phyloP scores from a whole-genome alignment of 176 grass and related monocot genomes.

The Carex scoparia region DNA sequence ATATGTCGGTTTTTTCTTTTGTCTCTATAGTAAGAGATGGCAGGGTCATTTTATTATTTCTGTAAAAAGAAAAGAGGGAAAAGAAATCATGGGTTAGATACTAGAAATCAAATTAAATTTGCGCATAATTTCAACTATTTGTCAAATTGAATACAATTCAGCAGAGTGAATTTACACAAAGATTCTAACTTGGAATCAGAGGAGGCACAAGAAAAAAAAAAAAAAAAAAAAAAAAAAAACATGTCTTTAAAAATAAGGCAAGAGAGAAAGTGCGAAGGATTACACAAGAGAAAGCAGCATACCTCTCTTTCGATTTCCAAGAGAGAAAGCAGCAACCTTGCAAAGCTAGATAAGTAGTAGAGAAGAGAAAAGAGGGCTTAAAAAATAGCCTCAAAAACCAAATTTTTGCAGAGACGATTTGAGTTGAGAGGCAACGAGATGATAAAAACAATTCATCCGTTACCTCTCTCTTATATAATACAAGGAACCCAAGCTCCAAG shows the following conservation, averaged over 20 bases:
- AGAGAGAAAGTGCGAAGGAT: background rate
- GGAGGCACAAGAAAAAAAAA: background rate
- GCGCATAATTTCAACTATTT: background rate
- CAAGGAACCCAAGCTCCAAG: background rate
- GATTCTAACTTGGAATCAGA: background rate
- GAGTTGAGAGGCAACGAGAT: background rate
- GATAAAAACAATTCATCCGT: background rate
- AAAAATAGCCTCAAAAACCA: background rate
- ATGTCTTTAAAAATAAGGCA: background rate
- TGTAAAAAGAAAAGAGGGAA: background rate
- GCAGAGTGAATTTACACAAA: background rate
- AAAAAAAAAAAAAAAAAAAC: background rate
- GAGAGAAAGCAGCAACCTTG: background rate
- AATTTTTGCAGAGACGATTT: background rate
- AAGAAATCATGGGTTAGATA: background rate
- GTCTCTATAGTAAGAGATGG: slow-evolving; percentile 25
- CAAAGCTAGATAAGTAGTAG: background rate
- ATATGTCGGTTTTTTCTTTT: slow-evolving; percentile 8
- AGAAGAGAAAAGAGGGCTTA: background rate
- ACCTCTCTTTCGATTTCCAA: slow-evolving; percentile 1
- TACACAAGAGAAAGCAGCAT: background rate
- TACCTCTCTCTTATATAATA: background rate
- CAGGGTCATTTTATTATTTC: slow-evolving; percentile 24
- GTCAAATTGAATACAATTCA: background rate
- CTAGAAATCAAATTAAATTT: background rate